These are phyloP conservation scores for Xylaria sp. DNA, from an alignment of 2,329 filamentous ascomycete genomes.

Conservation along the genomic window DNA sequence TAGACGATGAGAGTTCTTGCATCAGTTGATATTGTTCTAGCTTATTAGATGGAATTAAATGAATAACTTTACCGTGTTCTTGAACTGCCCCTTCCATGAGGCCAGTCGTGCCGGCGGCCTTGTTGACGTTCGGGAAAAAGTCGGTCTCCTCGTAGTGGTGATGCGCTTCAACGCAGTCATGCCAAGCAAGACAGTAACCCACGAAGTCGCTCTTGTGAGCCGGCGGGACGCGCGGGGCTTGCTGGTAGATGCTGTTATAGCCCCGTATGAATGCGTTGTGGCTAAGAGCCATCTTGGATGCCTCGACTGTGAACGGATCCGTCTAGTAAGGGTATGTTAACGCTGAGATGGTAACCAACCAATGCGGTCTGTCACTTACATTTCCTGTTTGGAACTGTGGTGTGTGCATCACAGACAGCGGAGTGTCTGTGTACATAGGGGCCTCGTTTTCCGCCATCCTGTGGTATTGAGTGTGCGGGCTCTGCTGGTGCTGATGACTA, in stretches of 20 bases:
- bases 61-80: conserved; percentile 27
- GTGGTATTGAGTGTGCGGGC: too few relatives aligned
- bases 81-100: conserved; percentile 39
- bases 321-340: not conserved
- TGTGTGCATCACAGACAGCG: too few relatives aligned
- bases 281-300: conserved; percentile 42
- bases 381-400: too few relatives aligned
- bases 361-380: too few relatives aligned
- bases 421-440: too few relatives aligned
- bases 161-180: conserved; percentile 39
- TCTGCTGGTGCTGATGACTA: too few relatives aligned
- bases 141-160: conserved; percentile 42
- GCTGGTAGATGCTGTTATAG: conserved; percentile 44
- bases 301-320: conserved; percentile 41
- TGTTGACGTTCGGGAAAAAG: conserved; percentile 42
- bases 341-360: too few relatives aligned
- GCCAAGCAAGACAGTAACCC: conserved; percentile 40
- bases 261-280: conserved; percentile 44
- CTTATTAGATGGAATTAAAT: too few relatives aligned
- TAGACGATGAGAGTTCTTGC: too few relatives aligned
- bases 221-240: conserved; percentile 32
- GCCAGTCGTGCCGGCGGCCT: conserved; percentile 34
- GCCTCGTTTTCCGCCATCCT: too few relatives aligned
- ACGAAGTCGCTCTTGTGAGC: conserved; percentile 40
- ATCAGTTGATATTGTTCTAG: too few relatives aligned